Base-by-base conservation (phyloP, 2,329 filamentous ascomycete species). In the Colletotrichum caudatum region DNA sequence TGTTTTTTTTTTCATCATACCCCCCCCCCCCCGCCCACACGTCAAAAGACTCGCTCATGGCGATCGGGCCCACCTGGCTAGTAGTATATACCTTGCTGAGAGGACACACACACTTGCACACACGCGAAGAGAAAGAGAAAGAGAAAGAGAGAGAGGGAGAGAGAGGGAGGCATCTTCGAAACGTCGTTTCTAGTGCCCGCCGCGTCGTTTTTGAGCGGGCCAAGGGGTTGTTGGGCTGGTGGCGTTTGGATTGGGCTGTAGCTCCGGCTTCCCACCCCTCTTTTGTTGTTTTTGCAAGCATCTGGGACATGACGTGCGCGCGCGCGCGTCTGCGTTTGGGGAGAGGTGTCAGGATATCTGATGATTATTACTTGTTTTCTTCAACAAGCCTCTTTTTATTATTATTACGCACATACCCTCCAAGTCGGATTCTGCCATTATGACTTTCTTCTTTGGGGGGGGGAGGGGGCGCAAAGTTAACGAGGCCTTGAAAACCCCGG, bases 11-110 rank as follows among this genome's bases (percentile, higher is more conserved):
- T 1, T 23, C 46, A 54, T 64, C 65, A 72, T 69, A 72, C 65
- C 69, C 64, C 68, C 29, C 29, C 59, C 69, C 64, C 68, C 37
- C 39, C 53, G 53, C 58, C 58, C 46, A 23, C 8, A 29, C 26
- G n/a, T 44, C 46, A 39, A 54, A 67, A 67, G 39, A 33, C 29
- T 44, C 44, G 11, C n/a, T 33, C 44, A 18, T 58, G n/a, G 37
- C 60, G n/a, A 39, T 12, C 2, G 37, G 59, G 26, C 54, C 26
- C 33, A 20, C 26, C 37, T 57, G 50, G 39, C 44, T 29, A 26
- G 11, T 59, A n/a, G 62, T 67, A 56, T 68, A 57, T 50, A 41
- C 54, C 14, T 37, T 46, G 16, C 8, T 7, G 37, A 57, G 56
- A 48, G 44, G 57, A 54, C 35, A n/a, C 3, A 9, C 39, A 41